Evolutionary conservation across 768 basidiomycete species (phyloP), one percentile per base, ranked within the genome.

Genomic region (Serendipita sp.): DNA sequence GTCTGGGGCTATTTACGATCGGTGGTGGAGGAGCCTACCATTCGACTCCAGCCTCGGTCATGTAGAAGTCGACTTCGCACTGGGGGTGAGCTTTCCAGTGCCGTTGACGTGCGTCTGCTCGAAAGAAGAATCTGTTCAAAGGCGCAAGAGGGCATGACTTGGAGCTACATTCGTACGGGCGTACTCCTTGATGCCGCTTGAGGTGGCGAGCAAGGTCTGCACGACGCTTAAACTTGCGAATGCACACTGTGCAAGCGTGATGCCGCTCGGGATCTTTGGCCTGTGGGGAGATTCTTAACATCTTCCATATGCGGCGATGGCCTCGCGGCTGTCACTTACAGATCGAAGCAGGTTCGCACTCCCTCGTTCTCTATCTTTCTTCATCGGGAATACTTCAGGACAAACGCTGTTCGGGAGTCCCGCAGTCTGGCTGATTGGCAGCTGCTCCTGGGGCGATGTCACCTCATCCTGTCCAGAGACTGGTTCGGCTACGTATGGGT

Each of bases 131-230:
- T 60, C 56, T 24, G 16, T 60, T 30, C 16, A 10, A 10, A 38
- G 56, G 56, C 10, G 56, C 28, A 4, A 60, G 37, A 38, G 56
- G 56, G 56, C 56, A 60, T 24, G 28, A 32, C n/a, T 16, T 34
- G 10, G 56, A 24, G 10, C 11, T 24, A 32, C 56, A 60, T n/a
- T 37, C 34, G 37, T 60, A 60, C n/a, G 4, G 56, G 24, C 56
- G 28, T n/a, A 60, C 32, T 5, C 56, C 56, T 18, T 60, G 30
- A 38, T 60, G 56, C 56, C 56, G 18, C 37, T 60, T 60, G 56
- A 60, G 56, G 37, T 60, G 56, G 56, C 56, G 56, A 10, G 56
- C 56, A 60, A 60, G 56, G 37, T 60, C 56, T 4, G 56, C 56
- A 11, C 56, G 11, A 60, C 56, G 56, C 18, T 60, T 60, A 30